These are phyloP conservation scores for Ophiognomonia clavigignenti-juglandacearum DNA, from an alignment of 2,329 filamentous ascomycete genomes.

Conservation along the genomic window DNA sequence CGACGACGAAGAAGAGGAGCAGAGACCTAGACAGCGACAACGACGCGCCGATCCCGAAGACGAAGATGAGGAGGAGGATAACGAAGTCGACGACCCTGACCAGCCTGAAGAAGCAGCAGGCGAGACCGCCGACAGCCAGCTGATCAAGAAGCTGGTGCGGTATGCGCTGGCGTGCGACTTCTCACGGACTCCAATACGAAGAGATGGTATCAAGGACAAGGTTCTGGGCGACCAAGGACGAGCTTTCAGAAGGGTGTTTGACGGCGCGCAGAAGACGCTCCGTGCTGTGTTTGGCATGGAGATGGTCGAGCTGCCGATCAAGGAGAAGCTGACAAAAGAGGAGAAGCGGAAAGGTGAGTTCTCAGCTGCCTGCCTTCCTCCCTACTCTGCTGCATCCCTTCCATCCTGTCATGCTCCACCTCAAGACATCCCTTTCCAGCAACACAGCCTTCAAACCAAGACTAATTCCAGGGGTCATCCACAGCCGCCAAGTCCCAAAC, in stretches of 20 bases:
- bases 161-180: conserved; percentile 64
- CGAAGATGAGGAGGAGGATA: conserved; percentile 29
- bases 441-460: not conserved
- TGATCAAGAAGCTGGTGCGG: conserved; percentile 64
- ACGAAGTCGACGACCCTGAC: conserved; percentile 26
- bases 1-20: conserved; percentile 36
- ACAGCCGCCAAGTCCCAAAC: conserved; percentile 42
- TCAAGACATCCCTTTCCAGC: not conserved
- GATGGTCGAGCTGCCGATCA: conserved; percentile 74
- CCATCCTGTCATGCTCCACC: too few species aligned
- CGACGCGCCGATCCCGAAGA: conserved; percentile 26
- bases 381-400: not conserved
- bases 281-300: conserved; percentile 82
- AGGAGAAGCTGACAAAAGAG: conserved; percentile 75
- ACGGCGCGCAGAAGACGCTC: conserved; percentile 68
- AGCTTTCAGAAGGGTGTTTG: conserved; percentile 73
- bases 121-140: conserved; percentile 44
- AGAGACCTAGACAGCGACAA: conserved; percentile 36
- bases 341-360: conserved; percentile 68
- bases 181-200: conserved; percentile 52
- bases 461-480: not conserved
- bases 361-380: not conserved
- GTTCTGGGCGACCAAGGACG: conserved; percentile 68
- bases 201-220: conserved; percentile 60
- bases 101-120: conserved; percentile 29